A percentile compares a stretch with the other conserved stretches of the same genome.
phyloP scores from a whole-genome alignment of 352 stramenopile species.

The Phytophthora parvispora region DNA sequence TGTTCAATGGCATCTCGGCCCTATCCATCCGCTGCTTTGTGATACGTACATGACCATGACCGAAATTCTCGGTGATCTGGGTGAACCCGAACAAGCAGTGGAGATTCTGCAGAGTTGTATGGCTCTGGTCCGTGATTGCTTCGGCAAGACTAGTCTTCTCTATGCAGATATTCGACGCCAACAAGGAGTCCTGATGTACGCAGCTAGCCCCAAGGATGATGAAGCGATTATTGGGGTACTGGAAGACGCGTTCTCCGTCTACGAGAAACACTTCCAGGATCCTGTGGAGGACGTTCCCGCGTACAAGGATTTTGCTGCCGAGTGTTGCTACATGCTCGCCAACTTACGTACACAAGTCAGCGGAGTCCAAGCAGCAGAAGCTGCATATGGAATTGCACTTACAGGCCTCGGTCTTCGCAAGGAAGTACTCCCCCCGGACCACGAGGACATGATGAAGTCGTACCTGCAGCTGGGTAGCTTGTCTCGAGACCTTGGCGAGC shows the following conservation, averaged over 20 bases:
- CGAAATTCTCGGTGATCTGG: conserved; percentile 37
- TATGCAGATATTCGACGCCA: conserved; percentile 60
- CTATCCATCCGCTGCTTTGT: conserved; percentile 44
- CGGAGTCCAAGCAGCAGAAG: conserved; percentile 31
- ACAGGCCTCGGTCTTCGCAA: conserved; percentile 47
- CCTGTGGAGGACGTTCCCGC: conserved; percentile 20
- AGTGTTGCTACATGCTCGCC: conserved; percentile 56
- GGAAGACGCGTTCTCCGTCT: conserved; percentile 65
- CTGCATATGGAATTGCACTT: conserved; percentile 54
- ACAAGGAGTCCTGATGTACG: conserved; percentile 50
- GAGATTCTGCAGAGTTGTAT: conserved; percentile 34
- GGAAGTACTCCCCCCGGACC: conserved; percentile 30
- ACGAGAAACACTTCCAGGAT: conserved; percentile 54
- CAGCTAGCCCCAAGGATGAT: conserved; percentile 5
- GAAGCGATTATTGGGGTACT: conserved; percentile 56
- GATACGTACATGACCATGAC: conserved; percentile 61
- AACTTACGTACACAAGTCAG: conserved; percentile 24
- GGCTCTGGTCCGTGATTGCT: conserved; percentile 46
- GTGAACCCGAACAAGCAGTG: conserved; percentile 38
- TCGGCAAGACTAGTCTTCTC: conserved; percentile 52
- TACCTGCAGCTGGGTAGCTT: conserved; percentile 58
- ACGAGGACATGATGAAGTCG: conserved; percentile 50
- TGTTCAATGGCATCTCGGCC: conserved; percentile 56
- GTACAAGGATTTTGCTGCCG: conserved; percentile 37
- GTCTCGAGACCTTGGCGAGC: conserved; percentile 51